Conservation (phyloP, 2,329 filamentous ascomycete genomes). For the Fusarium aywerte region DNA sequence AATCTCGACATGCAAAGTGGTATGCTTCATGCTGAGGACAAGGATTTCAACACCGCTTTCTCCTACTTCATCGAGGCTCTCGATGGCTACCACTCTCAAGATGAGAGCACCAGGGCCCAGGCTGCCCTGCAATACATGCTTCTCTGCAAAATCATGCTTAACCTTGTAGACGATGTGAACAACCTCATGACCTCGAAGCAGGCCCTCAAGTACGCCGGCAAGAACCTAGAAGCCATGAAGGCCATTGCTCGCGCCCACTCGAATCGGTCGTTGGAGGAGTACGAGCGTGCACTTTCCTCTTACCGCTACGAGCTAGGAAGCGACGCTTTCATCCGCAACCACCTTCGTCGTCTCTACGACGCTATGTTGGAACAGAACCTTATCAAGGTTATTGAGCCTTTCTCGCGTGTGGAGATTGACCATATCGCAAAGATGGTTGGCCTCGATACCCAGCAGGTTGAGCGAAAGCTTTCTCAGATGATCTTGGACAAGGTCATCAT, state of each 20-base stretch:
- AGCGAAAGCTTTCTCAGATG: constrained; percentile 99
- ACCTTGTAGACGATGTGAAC: constrained; percentile 95
- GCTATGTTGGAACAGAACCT: constrained; percentile 99
- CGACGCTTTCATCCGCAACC: constrained; percentile 96
- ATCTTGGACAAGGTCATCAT: constrained; percentile 99
- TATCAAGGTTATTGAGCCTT: constrained; percentile 99
- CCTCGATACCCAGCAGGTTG: constrained; percentile 93
- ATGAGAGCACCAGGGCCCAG: constrained; percentile 90
- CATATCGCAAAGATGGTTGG: constrained; percentile 99
- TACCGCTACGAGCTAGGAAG: constrained; percentile 95
- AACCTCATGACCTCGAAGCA: constrained; percentile 95
- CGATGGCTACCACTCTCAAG: constrained; percentile 94
- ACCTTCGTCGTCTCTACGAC: constrained; percentile 94
- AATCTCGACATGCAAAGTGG: constrained; percentile 99
- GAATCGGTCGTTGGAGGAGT: constrained; percentile 95
- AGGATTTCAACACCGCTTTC: constrained; percentile 98
- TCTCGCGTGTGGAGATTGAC: constrained; percentile 94
- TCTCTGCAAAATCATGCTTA: constrained; percentile 99
- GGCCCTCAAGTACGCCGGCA: constrained; percentile 93
- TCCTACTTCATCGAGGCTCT: constrained; percentile 99
- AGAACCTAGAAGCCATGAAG: constrained; percentile 98
- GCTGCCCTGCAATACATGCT: constrained; percentile 99
- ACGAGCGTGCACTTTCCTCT: constrained; percentile 88
- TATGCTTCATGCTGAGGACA: constrained; percentile 98
- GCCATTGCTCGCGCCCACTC: constrained; percentile 95